phyloP scores from a whole-genome alignment of 2,329 filamentous ascomycete genomes.

The Fusarium denticulatum region DNA sequence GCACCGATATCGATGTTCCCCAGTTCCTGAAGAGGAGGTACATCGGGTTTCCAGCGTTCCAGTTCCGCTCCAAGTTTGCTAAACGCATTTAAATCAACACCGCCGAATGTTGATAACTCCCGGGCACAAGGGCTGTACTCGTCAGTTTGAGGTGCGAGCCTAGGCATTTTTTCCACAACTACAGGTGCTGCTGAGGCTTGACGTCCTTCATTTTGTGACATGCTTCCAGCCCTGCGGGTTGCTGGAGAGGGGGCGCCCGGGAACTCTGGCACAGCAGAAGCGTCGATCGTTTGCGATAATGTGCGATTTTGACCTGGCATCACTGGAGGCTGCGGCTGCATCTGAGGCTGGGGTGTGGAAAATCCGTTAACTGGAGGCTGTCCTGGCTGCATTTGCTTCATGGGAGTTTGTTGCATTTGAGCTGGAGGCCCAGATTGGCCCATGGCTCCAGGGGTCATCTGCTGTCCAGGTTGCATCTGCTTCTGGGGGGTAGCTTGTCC shows the following conservation, averaged over 20 bases:
- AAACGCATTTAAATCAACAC: slow-evolving; percentile 74
- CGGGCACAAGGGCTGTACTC: slow-evolving; percentile 66
- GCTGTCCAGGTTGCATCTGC: slow-evolving; percentile 49
- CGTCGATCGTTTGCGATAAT: slow-evolving; percentile 62
- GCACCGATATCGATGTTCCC: slow-evolving; percentile 92
- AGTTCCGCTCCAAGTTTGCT: slow-evolving; percentile 74
- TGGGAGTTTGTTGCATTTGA: slow-evolving; percentile 50
- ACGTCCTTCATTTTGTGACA: slow-evolving; percentile 50
- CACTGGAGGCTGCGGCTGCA: slow-evolving; percentile 33
- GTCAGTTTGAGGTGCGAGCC: slow-evolving; percentile 58
- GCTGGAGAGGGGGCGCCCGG: slow-evolving; percentile 57
- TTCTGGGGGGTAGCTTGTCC: slow-evolving; percentile 46
- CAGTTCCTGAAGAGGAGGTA: slow-evolving; percentile 79
- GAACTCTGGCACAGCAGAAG: slow-evolving; percentile 50
- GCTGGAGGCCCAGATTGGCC: slow-evolving; percentile 45
- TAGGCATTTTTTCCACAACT: slow-evolving; percentile 47
- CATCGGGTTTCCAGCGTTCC: slow-evolving; percentile 74
- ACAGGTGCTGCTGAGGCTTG: slow-evolving; percentile 35
- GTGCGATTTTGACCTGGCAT: slow-evolving; percentile 57
- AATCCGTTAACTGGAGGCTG: slow-evolving; percentile 52
- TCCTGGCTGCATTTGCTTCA: slow-evolving; percentile 56
- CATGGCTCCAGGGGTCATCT: slow-evolving; percentile 49
- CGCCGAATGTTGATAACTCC: slow-evolving; percentile 71
- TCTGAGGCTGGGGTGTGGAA: slow-evolving; percentile 47
- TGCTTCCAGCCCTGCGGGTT: slow-evolving; percentile 52